Evolutionary conservation across 73 alveolate species (phyloP).

Genomic region (Strombidium stylifer): DNA sequence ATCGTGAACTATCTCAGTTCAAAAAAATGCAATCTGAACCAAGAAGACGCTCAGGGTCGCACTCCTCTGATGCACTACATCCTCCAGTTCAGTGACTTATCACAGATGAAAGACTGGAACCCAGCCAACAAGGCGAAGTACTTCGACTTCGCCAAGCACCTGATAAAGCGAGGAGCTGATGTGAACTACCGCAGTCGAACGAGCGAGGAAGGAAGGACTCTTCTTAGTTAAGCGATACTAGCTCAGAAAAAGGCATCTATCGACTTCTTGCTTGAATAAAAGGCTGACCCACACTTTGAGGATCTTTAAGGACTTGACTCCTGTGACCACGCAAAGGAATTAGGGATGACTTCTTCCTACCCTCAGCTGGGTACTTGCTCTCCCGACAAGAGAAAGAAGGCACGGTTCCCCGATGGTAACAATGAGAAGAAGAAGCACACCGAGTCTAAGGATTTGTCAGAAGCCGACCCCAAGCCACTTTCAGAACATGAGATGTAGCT

Average conservation of each 20-base stretch:
- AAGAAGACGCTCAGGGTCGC: constrained; percentile 47
- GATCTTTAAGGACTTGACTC: constrained; percentile 13
- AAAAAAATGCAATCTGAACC: constrained; percentile 2
- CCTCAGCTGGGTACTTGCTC: too few relatives aligned
- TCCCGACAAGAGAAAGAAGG: too few relatives aligned
- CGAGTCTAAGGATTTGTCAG: too few relatives aligned
- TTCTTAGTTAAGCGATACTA: constrained; percentile 5
- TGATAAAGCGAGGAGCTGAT: constrained; percentile 15
- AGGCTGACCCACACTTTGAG: constrained; percentile 21
- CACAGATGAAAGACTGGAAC: too few relatives aligned
- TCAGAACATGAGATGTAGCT: too few relatives aligned
- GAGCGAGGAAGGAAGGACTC: constrained; percentile 27
- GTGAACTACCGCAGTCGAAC: background rate
- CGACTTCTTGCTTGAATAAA: background rate
- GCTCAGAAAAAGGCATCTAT: constrained; percentile 2
- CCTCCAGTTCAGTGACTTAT: background rate
- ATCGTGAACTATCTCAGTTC: constrained; percentile 17
- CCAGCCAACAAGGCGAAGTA: too few relatives aligned
- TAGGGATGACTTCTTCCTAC: too few relatives aligned
- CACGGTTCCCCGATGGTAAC: too few relatives aligned
- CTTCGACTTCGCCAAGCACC: constrained; percentile 6
- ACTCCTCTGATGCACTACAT: constrained; percentile 25
- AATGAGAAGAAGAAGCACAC: too few relatives aligned
- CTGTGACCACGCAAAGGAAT: constrained; percentile 29
- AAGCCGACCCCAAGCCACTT: too few relatives aligned